Conservation (phyloP, 140 eudicot genomes). For the Senecio squalidus region DNA sequence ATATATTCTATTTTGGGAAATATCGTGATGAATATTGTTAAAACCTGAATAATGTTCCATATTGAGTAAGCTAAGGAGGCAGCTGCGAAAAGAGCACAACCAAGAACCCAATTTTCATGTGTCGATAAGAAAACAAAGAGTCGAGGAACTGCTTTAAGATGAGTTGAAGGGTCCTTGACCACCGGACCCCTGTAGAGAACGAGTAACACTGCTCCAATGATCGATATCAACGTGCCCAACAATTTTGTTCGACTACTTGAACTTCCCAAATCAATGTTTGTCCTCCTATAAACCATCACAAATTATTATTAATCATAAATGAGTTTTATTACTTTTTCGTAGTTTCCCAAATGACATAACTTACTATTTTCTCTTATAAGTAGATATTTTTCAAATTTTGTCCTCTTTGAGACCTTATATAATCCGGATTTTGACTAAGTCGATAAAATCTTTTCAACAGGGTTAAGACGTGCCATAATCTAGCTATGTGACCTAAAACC, state of each 20-base stretch:
- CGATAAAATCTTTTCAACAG: too few relatives aligned
- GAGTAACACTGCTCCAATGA: slow-evolving; percentile 43
- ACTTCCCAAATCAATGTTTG: slow-evolving; percentile 46
- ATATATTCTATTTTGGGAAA: not conserved
- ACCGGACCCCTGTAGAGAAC: slow-evolving; percentile 54
- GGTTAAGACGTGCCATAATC: too few relatives aligned
- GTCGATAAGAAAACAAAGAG: slow-evolving; percentile 50
- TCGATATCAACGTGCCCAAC: slow-evolving; percentile 53
- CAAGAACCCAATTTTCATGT: slow-evolving; percentile 65
- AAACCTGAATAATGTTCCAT: slow-evolving; percentile 84
- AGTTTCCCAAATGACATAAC: too few relatives aligned
- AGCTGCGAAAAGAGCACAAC: slow-evolving; percentile 54
- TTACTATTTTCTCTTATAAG: too few relatives aligned
- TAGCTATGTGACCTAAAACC: too few relatives aligned
- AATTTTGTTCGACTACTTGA: slow-evolving; percentile 37
- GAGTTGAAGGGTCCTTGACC: slow-evolving; percentile 30
- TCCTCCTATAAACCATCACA: slow-evolving; percentile 28
- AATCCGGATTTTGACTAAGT: too few relatives aligned
- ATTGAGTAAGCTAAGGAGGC: slow-evolving; percentile 54
- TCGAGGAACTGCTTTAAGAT: slow-evolving; percentile 21
- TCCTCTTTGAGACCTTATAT: too few relatives aligned
- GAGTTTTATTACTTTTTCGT: too few relatives aligned
- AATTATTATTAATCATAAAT: not conserved
- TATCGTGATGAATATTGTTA: too few relatives aligned
- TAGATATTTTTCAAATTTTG: too few relatives aligned